These are phyloP conservation scores for Marasmius sp. DNA, from an alignment of 1,284 basidiomycete species.

Conservation along the genomic window DNA sequence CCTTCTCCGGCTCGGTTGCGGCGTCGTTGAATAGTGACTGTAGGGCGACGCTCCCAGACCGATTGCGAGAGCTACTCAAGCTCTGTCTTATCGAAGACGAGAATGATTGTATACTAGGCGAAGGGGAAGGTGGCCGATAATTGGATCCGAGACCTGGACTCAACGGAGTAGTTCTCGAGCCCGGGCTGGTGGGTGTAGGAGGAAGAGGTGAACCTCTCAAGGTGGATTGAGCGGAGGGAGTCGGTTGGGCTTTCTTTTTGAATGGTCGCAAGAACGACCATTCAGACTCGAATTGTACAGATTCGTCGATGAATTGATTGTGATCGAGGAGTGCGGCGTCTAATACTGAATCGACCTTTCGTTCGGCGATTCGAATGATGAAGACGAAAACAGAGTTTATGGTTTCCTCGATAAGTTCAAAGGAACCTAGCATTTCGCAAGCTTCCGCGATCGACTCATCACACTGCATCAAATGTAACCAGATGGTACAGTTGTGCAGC, in stretches of 20 bases:
- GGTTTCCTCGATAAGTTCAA: conserved; percentile 82
- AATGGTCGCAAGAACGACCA: conserved; percentile 90
- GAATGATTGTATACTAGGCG: conserved; percentile 38
- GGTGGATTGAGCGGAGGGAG: conserved; percentile 29
- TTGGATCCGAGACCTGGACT: not conserved
- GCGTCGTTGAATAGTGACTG: conserved; percentile 54
- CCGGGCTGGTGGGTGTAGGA: conserved; percentile 43
- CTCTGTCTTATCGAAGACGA: conserved; percentile 63
- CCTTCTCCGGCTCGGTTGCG: conserved; percentile 26
- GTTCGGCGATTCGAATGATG: conserved; percentile 90
- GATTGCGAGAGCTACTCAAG: conserved; percentile 49
- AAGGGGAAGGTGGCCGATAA: conserved; percentile 48
- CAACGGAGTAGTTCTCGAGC: not conserved
- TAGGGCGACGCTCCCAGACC: conserved; percentile 43
- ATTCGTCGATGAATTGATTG: conserved; percentile 77
- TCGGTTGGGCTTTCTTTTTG: conserved; percentile 52
- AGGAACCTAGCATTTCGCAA: conserved; percentile 80
- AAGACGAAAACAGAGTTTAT: conserved; percentile 97
- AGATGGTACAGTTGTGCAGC: conserved; percentile 89
- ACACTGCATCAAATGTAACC: conserved; percentile 88
- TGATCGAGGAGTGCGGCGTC: conserved; percentile 86
- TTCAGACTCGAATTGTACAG: conserved; percentile 92
- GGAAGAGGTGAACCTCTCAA: conserved; percentile 13
- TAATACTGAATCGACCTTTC: conserved; percentile 84
- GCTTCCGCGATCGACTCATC: conserved; percentile 75